These are phyloP conservation scores for Candida suzukii DNA, from an alignment of 805 yeast genomes.

Conservation along the genomic window DNA sequence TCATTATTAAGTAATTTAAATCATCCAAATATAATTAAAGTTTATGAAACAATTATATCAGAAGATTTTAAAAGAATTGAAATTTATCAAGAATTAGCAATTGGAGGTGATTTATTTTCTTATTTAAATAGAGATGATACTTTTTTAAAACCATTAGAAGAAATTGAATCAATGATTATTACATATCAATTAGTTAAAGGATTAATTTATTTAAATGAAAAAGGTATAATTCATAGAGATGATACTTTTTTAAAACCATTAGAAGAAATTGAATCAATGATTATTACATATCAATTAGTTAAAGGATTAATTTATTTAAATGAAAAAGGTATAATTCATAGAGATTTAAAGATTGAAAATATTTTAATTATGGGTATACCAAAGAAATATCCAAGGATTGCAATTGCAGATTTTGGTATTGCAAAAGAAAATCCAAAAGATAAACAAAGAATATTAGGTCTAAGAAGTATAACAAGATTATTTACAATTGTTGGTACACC, in stretches of 20 bases:
- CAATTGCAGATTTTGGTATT: constrained; percentile 64
- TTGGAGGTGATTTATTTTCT: constrained; percentile 94
- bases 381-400: constrained; percentile 42
- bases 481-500: constrained; percentile 37
- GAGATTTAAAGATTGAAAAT: constrained; percentile 65
- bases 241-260: constrained; percentile 29
- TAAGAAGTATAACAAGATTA: not conserved
- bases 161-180: constrained; percentile 46
- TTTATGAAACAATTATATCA: constrained; percentile 65
- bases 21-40: constrained; percentile 85
- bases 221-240: constrained; percentile 59
- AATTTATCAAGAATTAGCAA: constrained; percentile 88
- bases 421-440: constrained; percentile 18
- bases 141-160: constrained; percentile 35
- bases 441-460: not conserved
- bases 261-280: constrained; percentile 46
- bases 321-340: constrained; percentile 45
- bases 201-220: constrained; percentile 43
- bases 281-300: constrained; percentile 49
- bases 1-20: constrained; percentile 53
- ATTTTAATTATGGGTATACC: constrained; percentile 52
- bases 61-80: constrained; percentile 80
- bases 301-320: constrained; percentile 53
- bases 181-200: constrained; percentile 53
- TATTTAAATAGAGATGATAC: constrained; percentile 65